Evolutionary conservation across 1,139 yeast species (phyloP), one percentile per base, ranked within the genome.

Genomic region (Arxiozyma telluris): DNA sequence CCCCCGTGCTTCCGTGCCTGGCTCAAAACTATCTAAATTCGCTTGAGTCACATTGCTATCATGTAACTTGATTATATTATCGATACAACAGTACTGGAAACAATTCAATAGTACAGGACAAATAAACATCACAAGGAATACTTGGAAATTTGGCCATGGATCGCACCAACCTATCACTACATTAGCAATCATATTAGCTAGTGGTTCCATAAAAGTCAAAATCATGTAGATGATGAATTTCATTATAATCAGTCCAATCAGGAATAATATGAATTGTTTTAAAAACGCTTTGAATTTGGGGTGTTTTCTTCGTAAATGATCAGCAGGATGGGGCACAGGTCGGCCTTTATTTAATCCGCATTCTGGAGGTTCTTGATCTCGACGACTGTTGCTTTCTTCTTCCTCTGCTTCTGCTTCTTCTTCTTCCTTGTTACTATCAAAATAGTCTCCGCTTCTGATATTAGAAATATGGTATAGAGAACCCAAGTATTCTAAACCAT

Each of bases 41-140:
- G 60, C 22, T 5, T 23, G 49, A 42, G 57, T 55, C 22, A 73
- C 73, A 1, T 60, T 53, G 3, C 22, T 45, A 8, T 45, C 23
- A 34, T 81, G 81, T 49, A 82, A 71, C 68, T 87, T 89, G 61
- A 93, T 90, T 57, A 93, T 86, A 63, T 87, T 87, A 67, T 93
- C 98, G 47, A 93, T 83, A 59, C 93, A 79, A 50, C 87, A 79
- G 65, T 89, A 86, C 71, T 93, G 98, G 61, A 93, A 75, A 57
- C 94, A 83, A 69, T 93, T 91, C 85, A 93, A 81, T 21, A 83
- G 69, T 2, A 86, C 75, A 1, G 94, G 94, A 57, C 85, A 84
- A 1, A 89, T 78, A 66, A 91, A 81, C 83, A 91, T 86, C 48
- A 93, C 96, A 60, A 93, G 79, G 50, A 87, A 83, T 9, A 91